phyloP scores from a whole-genome alignment of 192 early-diverging fungal species.

The Backusella australiensis region DNA sequence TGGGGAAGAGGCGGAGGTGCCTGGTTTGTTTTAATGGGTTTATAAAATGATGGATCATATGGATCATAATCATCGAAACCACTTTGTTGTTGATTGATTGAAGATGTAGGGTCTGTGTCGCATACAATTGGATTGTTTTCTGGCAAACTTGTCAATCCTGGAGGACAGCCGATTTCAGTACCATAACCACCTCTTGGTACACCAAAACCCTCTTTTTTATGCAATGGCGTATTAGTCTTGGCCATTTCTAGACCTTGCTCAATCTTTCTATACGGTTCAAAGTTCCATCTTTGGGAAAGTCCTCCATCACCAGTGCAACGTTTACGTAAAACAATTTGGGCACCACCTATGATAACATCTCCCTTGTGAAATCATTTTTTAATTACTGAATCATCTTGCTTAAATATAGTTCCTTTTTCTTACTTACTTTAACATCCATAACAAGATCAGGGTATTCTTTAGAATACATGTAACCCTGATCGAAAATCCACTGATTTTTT shows the following conservation, averaged over 20 bases:
- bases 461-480: conserved; percentile 25
- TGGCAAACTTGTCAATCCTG: conserved; percentile 17
- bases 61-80: background rate
- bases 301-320: conserved; percentile 22
- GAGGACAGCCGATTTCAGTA: conserved; percentile 25
- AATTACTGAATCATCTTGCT: background rate
- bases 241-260: conserved; percentile 20
- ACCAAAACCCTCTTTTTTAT: conserved; percentile 32
- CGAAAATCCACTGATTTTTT: conserved; percentile 19
- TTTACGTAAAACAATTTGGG: conserved; percentile 22
- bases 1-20: background rate
- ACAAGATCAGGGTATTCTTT: conserved; percentile 27
- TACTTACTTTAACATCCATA: conserved; percentile 35
- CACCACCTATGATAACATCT: conserved; percentile 26
- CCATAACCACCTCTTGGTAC: conserved; percentile 26
- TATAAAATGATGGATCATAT: background rate
- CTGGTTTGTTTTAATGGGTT: background rate
- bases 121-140: conserved; percentile 13
- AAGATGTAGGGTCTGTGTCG: background rate
- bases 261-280: conserved; percentile 24
- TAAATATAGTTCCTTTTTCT: background rate
- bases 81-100: background rate
- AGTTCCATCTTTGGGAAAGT: conserved; percentile 28
- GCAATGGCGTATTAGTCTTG: background rate
- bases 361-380: conserved; percentile 12